These are phyloP conservation scores for Fusarium temperatum DNA, from an alignment of 2,329 filamentous ascomycete genomes.

Conservation along the genomic window DNA sequence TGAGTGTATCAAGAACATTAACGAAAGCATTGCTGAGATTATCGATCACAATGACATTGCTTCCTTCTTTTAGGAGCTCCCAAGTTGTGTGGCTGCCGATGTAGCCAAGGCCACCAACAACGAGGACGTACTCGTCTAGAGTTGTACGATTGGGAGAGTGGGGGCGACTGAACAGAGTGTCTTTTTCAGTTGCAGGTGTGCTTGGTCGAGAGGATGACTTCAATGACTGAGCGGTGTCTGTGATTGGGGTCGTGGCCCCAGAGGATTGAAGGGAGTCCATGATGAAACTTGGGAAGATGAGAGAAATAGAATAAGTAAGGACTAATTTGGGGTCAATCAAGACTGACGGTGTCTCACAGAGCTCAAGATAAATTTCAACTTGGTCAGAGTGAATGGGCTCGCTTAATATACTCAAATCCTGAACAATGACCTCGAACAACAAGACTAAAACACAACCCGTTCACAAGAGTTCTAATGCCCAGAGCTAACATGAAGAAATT, in stretches of 20 bases:
- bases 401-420: no score
- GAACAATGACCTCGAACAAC: no score
- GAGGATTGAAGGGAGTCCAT: neutral
- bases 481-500: no score
- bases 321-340: no score
- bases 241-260: neutral
- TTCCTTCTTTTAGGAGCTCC: neutral
- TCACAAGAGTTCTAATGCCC: no score
- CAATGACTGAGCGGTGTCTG: neutral
- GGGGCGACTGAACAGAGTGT: neutral
- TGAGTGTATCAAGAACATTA: neutral
- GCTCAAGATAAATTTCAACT: no score
- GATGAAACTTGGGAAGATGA: neutral
- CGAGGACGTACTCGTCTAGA: neutral
- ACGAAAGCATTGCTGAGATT: conserved; percentile 3
- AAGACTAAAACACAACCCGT: no score
- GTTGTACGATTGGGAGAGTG: neutral
- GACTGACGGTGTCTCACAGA: no score
- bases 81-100: conserved; percentile 3
- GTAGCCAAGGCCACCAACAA: conserved; percentile 6
- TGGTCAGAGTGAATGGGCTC: no score
- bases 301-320: no score
- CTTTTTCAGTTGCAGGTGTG: neutral
- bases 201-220: neutral
- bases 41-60: neutral